Evolutionary conservation across 1,284 basidiomycete genomes (phyloP), one percentile per base, ranked within the genome.

Genomic region (Cryptococcus sp.): DNA sequence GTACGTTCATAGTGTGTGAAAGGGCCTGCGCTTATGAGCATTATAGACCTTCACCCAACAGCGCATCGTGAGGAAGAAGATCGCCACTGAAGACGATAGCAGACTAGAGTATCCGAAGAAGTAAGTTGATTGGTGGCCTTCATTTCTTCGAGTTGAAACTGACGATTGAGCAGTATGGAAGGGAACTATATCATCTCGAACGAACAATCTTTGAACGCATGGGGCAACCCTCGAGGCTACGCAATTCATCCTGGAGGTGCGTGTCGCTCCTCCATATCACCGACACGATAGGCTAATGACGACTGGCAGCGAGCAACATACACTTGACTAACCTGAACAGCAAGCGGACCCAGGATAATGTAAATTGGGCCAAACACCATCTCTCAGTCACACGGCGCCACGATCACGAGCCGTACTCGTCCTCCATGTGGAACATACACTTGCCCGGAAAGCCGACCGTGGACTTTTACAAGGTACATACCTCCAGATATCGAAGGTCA

Each of bases 291-390:
- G 15, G 23, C 23, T 34, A 11, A 34, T 49, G n/a, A 3, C n/a
- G 7, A 6, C 20, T 22, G 19, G 37, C 34, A 56, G 55, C 55
- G 23, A 56, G 55, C 34, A 45, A 19, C 29, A 56, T 56, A 44
- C 70, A 62, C 38, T 59, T 72, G 37, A 66, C 66, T 34, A 64
- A 61, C 61, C 59, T 74, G 39, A 81, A 85, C 13, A 84, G 83
- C 41, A 85, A 84, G 69, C 80, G 84, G 3, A 77, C 85, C 6
- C 73, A 83, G 47, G 81, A 85, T 44, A 86, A 84, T 51, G 85
- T 83, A 4, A 83, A 87, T 66, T 87, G 85, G 83, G 85, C 85
- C 1, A 81, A 83, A 49, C 84, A 86, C 68, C 85, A 86, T 66
- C 74, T 87, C 11, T 83, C 83, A 0, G 82, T 87, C 6, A 83